phyloP scores from a whole-genome alignment of 2,329 filamentous ascomycete species.

The Ophioceras dolichostomum region DNA sequence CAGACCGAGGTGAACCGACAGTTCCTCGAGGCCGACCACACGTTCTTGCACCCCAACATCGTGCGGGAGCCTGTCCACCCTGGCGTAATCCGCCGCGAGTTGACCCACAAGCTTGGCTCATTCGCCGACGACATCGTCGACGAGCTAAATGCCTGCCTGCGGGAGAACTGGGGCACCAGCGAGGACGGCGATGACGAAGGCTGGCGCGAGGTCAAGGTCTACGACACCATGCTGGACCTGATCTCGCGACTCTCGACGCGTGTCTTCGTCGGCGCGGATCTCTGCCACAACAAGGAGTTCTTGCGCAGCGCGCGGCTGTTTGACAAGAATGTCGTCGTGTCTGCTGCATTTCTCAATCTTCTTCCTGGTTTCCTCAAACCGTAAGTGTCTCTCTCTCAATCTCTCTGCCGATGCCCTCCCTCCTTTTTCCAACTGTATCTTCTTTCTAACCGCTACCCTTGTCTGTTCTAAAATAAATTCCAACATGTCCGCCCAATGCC shows the following conservation, averaged over 20 bases:
- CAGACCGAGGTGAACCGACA: slow-evolving; percentile 19
- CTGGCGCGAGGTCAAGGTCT: slow-evolving; percentile 19
- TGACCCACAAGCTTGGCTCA: slow-evolving; percentile 16
- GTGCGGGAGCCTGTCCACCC: slow-evolving; percentile 18
- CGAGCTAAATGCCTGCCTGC: slow-evolving; percentile 14
- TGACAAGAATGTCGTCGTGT: slow-evolving; percentile 16
- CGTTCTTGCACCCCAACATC: slow-evolving; percentile 17
- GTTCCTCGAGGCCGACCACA: slow-evolving; percentile 20
- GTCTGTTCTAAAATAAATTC: too few species aligned
- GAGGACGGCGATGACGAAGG: slow-evolving; percentile 9
- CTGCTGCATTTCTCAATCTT: slow-evolving; percentile 15
- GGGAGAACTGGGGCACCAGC: slow-evolving; percentile 16
- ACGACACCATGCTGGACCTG: slow-evolving; percentile 17
- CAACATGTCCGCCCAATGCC: too few species aligned
- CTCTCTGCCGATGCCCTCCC: neutral
- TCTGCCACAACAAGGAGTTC: slow-evolving; percentile 16
- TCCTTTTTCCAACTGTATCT: too few species aligned
- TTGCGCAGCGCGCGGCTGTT: slow-evolving; percentile 11
- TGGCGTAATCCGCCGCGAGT: slow-evolving; percentile 17
- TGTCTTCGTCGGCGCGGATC: slow-evolving; percentile 17
- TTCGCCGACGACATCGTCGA: slow-evolving; percentile 18
- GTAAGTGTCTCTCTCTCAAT: slow-evolving; percentile 9
- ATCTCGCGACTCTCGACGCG: slow-evolving; percentile 18
- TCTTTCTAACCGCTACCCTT: too few species aligned
- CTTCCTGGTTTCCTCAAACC: slow-evolving; percentile 17